A percentile compares a stretch with the other conserved stretches of the same genome.
phyloP scores from a whole-genome alignment of 495 filamentous ascomycete genomes.

The Cairneyella variabilis region DNA sequence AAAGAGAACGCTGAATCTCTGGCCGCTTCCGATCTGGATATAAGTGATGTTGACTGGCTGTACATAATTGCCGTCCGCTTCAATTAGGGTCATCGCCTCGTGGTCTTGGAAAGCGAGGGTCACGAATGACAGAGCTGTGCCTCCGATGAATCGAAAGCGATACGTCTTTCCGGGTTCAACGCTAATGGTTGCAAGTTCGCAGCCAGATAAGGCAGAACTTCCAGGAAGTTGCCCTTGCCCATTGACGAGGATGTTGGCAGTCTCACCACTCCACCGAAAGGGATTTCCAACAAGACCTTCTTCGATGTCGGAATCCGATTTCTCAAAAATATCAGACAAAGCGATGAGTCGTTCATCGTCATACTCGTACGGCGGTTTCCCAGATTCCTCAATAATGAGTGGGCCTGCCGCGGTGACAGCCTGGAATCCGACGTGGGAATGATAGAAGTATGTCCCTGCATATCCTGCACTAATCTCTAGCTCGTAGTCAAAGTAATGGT shows the following conservation, averaged over 20 bases:
- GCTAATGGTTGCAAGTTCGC: conserved; percentile 41
- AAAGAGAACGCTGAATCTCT: conserved; percentile 52
- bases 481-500: conserved; percentile 59
- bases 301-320: conserved; percentile 39
- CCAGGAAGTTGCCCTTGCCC: conserved; percentile 31
- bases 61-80: conserved; percentile 48
- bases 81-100: conserved; percentile 44
- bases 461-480: conserved; percentile 40
- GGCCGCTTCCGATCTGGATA: conserved; percentile 48
- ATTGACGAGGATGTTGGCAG: conserved; percentile 47
- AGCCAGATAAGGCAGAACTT: conserved; percentile 32
- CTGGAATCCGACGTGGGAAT: conserved; percentile 55
- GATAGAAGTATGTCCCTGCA: conserved; percentile 57
- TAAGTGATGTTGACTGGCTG: conserved; percentile 38
- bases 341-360: conserved; percentile 50
- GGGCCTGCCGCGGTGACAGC: conserved; percentile 46
- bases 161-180: conserved; percentile 53
- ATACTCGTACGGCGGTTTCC: conserved; percentile 38
- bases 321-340: conserved; percentile 46
- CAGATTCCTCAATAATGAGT: conserved; percentile 43
- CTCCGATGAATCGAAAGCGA: conserved; percentile 50
- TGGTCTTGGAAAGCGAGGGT: conserved; percentile 48
- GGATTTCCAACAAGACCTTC: conserved; percentile 30
- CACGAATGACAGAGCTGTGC: conserved; percentile 45
- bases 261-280: conserved; percentile 41